These are phyloP conservation scores for Nicotiana otophora DNA, from an alignment of 257 asterid genomes.

Conservation along the genomic window DNA sequence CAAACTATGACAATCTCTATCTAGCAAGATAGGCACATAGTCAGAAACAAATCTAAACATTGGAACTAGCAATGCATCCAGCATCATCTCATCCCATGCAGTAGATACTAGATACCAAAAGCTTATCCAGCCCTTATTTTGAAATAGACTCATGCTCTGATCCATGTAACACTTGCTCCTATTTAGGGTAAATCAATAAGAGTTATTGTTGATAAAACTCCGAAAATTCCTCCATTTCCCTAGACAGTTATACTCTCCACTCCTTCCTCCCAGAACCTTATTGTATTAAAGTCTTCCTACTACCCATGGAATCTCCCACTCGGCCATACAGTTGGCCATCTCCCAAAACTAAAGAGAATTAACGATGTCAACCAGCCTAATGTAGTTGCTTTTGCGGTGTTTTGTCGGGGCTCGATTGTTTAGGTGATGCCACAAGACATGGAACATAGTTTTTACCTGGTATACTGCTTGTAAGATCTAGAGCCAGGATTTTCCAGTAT, in stretches of 20 bases:
- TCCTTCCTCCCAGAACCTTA: background rate
- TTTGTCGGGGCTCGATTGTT: background rate
- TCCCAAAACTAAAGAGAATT: background rate
- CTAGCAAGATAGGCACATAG: background rate
- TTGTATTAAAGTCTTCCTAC: background rate
- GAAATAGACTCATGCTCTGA: background rate
- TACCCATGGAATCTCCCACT: background rate
- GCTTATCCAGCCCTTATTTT: too few species aligned
- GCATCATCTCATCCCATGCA: too few species aligned
- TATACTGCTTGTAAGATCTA: constrained; percentile 66
- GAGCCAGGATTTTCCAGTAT: constrained; percentile 72
- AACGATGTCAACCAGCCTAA: background rate
- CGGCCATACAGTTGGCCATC: background rate
- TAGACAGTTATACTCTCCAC: background rate
- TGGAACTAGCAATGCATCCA: background rate
- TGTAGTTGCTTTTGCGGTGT: background rate
- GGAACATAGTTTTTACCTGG: constrained; percentile 44
- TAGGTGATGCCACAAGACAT: background rate
- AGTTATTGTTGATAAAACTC: background rate
- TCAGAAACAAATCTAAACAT: background rate
- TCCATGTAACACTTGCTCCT: background rate
- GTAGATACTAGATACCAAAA: too few species aligned
- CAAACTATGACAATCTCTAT: background rate
- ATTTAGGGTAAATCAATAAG: background rate
- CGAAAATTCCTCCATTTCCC: background rate